Evolutionary conservation across 1,139 yeast species (phyloP), one percentile per base, ranked within the genome.

Genomic region (Blastobotrys elegans): DNA sequence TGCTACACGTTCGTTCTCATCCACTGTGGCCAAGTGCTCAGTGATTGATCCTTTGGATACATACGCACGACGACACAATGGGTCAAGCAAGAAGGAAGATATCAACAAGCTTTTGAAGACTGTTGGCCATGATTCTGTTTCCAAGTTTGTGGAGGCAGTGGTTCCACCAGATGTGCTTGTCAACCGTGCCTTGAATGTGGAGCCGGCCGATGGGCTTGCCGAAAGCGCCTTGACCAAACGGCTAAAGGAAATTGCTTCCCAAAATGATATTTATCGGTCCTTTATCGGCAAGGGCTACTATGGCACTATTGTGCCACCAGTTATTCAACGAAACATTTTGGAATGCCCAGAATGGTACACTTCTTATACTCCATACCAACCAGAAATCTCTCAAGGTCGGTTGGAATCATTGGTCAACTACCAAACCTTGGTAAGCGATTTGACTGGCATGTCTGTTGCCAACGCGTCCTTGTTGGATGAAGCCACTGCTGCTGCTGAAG

Each of bases 291-390:
- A 86, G 66, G 98, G 98, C 39, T 92, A 92, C 68, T 86, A 87
- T 59, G 96, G 95, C 48, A 90, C 97, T 1, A 74, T 77, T 49
- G 74, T 88, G 38, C 98, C 98, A 0, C 85, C 96, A 3, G 97
- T 90, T 37, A 86, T 92, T 59, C 95, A 87, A 72, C 80, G 98
- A 65, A 92, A 92, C 63, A 69, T 92, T 52, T 73, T 92, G 53
- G 98, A 92, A 67, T 80, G 84, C 54, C 98, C 98, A 16, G 96
- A 88, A 65, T 92, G 98, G 98, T 92, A 92, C 72, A 92, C 98
- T 32, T 87, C 97, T 0, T 92, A 92, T 66, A 92, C 98, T 26
- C 98, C 98, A 31, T 92, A 92, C 66, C 98, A 92, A 70, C 97
- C 98, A 1, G 98, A 92, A 67, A 90, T 92, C 55, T 85, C 97